Conservation (phyloP, 2,329 filamentous ascomycete species). For the Macrophomina phaseolina region DNA sequence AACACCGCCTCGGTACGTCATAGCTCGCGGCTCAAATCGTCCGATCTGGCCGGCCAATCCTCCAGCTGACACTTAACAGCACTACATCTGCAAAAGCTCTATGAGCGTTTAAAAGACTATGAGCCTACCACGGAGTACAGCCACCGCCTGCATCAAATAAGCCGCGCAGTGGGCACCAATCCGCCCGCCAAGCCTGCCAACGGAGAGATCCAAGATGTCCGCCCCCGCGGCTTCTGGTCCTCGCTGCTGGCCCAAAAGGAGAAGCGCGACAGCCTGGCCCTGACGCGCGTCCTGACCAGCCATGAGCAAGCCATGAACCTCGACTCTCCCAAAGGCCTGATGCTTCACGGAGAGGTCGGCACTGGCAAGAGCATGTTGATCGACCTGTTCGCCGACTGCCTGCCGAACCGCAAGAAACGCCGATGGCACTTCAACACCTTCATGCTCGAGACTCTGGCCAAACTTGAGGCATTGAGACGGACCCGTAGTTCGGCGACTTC, state of each 20-base stretch:
- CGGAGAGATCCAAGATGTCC: conserved; percentile 44
- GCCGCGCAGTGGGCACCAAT: conserved; percentile 46
- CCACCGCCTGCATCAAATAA: conserved; percentile 67
- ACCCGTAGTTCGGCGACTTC: conserved; percentile 7
- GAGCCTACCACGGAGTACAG: conserved; percentile 73
- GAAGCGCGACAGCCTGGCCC: conserved; percentile 60
- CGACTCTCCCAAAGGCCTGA: conserved; percentile 74
- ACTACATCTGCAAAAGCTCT: conserved; percentile 77
- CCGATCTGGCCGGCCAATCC: conserved; percentile 28
- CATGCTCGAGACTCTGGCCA: conserved; percentile 78
- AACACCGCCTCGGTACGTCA: conserved; percentile 64
- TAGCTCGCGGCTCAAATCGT: background rate
- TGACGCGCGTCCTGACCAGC: conserved; percentile 71
- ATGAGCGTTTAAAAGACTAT: conserved; percentile 78
- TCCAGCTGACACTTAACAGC: conserved; percentile 50
- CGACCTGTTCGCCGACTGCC: conserved; percentile 77
- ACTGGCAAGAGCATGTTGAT: conserved; percentile 87
- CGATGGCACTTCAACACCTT: conserved; percentile 87
- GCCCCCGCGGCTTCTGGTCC: conserved; percentile 58
- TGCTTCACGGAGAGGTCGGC: conserved; percentile 81
- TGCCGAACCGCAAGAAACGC: conserved; percentile 74
- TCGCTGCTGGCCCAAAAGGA: conserved; percentile 61
- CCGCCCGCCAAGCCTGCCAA: conserved; percentile 35
- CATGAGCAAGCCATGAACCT: conserved; percentile 75
- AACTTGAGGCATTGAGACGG: conserved; percentile 69